A percentile compares a stretch with the other conserved stretches of the same genome.
Conservation (phyloP, 208 protist genomes). For the Acanthamoeba quina region DNA sequence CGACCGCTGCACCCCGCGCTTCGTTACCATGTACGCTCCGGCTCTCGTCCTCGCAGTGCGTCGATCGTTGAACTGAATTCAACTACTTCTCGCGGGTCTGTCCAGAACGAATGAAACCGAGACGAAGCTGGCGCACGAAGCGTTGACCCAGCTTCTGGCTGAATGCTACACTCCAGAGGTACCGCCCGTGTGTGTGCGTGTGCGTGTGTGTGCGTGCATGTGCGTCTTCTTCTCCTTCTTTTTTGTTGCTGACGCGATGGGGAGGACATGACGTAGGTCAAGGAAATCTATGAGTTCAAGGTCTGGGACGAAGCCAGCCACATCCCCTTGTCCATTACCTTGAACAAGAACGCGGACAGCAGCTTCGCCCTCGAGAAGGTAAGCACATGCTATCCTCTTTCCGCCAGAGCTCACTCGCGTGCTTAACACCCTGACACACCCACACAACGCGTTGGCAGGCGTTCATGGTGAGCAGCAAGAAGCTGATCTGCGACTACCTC, state of each 20-base stretch:
- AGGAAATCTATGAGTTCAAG: conserved; percentile 5
- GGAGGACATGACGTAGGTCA: background rate
- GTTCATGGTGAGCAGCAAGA: conserved; percentile 6
- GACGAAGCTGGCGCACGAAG: background rate
- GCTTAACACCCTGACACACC: too few species aligned
- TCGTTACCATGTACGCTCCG: background rate
- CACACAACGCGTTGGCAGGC: background rate
- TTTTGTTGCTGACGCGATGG: background rate
- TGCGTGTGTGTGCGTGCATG: too few species aligned
- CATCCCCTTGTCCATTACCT: background rate
- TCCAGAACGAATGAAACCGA: background rate
- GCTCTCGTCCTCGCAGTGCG: background rate
- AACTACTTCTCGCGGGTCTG: background rate
- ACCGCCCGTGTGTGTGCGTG: too few species aligned
- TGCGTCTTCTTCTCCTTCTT: too few species aligned
- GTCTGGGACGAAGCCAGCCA: background rate
- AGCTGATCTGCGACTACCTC: conserved; percentile 14
- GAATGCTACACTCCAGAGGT: background rate
- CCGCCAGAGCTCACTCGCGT: background rate
- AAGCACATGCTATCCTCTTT: background rate
- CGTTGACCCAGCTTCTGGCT: background rate
- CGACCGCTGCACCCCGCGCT: background rate
- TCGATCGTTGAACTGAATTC: background rate
- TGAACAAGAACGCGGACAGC: background rate
- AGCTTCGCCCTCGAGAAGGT: background rate